Evolutionary conservation across 148 eudicot species (phyloP), one percentile per base, ranked within the genome.

Genomic region (Fagopyrum esculentum): DNA sequence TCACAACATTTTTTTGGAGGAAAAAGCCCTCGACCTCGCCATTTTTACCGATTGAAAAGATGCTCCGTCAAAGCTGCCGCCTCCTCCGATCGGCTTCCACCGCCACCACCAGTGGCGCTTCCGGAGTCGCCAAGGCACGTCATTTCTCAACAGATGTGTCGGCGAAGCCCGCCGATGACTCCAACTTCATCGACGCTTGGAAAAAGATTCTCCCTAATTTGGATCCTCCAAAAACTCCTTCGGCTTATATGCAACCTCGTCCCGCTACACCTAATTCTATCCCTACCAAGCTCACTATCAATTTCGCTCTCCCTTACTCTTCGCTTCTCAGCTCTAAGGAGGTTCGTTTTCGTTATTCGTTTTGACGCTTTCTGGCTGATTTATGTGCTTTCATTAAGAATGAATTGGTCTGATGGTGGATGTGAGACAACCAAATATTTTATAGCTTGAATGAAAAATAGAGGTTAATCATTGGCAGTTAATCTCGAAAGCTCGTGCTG

Each of bases 251-350:
- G 74, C 46, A 71, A 54, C 74, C 74, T 19, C 74, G 74, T 9
- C 74, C 74, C n/a, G 54, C 54, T 47, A 71, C 74, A 8, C 74
- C 74, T 48, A 71, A 73, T 8, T 45, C 74, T 13, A 17, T 72
- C n/a, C 57, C 78, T 74, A 22, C 81, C 9, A 16, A 78, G n/a
- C 76, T 81, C 72, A 55, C 56, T n/a, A 70, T 46, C 19, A 75
- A 75, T 59, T 78, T 81, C 73, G 84, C 74, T 19, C 74, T 71
- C 74, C 74, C 74, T 7, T 71, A 71, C 74, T 71, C 74, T 22
- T 71, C 74, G 9, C 15, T 71, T 71, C 55, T 71, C 55, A 15
- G 30, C 12, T 48, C 74, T 43, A 71, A 71, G 74, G 74, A 71
- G 74, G 74, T 71, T 45, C 12, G 74, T 71, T 47, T 26, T 35